phyloP scores from a whole-genome alignment of 1,284 basidiomycete genomes.

The Rhodofomes roseus region DNA sequence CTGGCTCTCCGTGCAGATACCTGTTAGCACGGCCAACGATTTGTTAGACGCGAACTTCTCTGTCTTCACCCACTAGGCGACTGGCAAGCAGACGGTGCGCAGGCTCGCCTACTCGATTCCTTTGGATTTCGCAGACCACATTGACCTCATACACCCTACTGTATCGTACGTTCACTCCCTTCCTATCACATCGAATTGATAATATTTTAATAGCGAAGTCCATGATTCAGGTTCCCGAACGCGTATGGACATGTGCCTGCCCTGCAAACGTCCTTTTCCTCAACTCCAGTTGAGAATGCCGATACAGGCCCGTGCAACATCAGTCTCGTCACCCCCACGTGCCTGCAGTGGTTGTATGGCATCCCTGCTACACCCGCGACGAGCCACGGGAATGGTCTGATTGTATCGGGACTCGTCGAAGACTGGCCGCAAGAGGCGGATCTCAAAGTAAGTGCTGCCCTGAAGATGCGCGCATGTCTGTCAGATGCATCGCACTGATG shows the following conservation, averaged over 20 bases:
- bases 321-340: constrained; percentile 34
- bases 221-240: not conserved
- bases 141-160: constrained; percentile 34
- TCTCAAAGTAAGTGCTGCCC: not conserved
- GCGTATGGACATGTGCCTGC: constrained; percentile 1
- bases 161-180: constrained; percentile 29
- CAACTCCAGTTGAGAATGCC: not conserved
- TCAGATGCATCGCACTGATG: not conserved
- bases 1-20: constrained; percentile 36
- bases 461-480: not conserved
- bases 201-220: too few relatives aligned
- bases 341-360: constrained; percentile 52
- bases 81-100: constrained; percentile 26
- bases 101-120: constrained; percentile 37
- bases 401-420: constrained; percentile 53
- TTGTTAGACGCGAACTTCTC: constrained; percentile 32
- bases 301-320: not conserved
- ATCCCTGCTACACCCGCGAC: constrained; percentile 41
- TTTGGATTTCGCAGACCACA: constrained; percentile 27
- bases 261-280: too few relatives aligned
- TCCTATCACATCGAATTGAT: too few relatives aligned
- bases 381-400: constrained; percentile 43
- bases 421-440: constrained; percentile 29
- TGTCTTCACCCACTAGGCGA: constrained; percentile 29
- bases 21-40: constrained; percentile 19